phyloP scores from a whole-genome alignment of 2,329 filamentous ascomycete species.

The Coniochaeta hoffmannii region DNA sequence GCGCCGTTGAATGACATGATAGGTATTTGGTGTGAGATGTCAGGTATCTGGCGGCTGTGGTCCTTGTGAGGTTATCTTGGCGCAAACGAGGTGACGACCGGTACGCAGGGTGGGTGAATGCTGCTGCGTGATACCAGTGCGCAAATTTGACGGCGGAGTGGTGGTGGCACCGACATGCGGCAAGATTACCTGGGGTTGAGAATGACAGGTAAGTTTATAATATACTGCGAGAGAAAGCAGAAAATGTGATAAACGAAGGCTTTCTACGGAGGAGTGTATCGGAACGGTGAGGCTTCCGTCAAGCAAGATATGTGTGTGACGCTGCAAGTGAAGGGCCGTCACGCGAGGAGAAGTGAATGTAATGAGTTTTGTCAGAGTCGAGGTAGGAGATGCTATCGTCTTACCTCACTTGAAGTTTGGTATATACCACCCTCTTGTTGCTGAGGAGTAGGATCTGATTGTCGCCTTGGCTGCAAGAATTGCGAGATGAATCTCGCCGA shows the following conservation, averaged over 20 bases:
- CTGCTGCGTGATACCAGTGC: background rate
- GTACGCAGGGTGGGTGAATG: no score
- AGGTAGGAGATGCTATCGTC: background rate
- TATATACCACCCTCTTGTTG: no score
- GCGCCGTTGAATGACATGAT: constrained; percentile 4
- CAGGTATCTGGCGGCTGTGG: background rate
- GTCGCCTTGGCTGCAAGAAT: no score
- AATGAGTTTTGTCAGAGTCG: no score
- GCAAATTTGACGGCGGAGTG: background rate
- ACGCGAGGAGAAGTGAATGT: background rate
- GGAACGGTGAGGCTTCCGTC: background rate
- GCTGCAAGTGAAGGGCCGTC: background rate
- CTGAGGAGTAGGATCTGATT: no score
- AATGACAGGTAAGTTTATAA: background rate
- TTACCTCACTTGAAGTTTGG: background rate
- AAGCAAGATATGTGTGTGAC: background rate
- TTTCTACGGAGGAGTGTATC: background rate
- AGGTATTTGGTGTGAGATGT: background rate
- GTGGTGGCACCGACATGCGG: background rate
- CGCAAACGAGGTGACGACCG: no score
- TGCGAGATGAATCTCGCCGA: no score
- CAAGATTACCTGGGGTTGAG: background rate
- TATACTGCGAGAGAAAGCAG: background rate
- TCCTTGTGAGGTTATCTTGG: no score
- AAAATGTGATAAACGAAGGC: no score